Conservation (phyloP, 768 basidiomycete species). For the Xerocomellus chrysenteron region DNA sequence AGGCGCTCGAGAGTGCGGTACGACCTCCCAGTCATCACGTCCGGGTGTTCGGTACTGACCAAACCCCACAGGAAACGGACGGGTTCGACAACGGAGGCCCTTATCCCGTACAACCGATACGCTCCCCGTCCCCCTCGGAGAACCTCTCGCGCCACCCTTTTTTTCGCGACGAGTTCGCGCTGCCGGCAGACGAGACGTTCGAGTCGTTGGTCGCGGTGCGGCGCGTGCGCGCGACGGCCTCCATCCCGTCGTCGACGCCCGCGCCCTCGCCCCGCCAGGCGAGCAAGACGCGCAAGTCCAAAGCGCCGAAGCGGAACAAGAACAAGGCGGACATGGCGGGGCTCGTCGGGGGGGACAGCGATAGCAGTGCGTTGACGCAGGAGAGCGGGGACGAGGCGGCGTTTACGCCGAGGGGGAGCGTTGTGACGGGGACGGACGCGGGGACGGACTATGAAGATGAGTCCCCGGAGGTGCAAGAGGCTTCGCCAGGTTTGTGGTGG, state of each 20-base stretch:
- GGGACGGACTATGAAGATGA: constrained; percentile 76
- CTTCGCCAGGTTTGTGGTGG: constrained; percentile 52
- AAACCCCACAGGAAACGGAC: constrained; percentile 40
- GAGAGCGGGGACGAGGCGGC: constrained; percentile 74
- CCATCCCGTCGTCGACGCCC: constrained; percentile 51
- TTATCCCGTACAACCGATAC: constrained; percentile 41
- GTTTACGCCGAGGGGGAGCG: constrained; percentile 64
- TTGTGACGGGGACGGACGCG: constrained; percentile 67
- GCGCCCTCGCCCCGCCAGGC: constrained; percentile 51
- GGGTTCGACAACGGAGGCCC: constrained; percentile 46
- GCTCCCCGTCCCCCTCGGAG: constrained; percentile 67
- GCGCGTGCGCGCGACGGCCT: constrained; percentile 63
- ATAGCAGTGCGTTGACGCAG: constrained; percentile 79
- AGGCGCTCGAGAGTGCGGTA: constrained; percentile 66
- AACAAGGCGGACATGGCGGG: constrained; percentile 62
- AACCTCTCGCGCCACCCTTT: constrained; percentile 69
- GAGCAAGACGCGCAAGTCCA: constrained; percentile 37
- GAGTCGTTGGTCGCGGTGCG: constrained; percentile 61
- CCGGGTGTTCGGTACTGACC: not conserved
- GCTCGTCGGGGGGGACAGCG: constrained; percentile 78
- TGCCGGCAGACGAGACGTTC: constrained; percentile 57
- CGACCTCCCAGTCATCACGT: not conserved
- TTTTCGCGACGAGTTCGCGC: constrained; percentile 68
- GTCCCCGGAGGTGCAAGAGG: constrained; percentile 54
- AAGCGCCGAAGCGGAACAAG: constrained; percentile 46